Base-by-base conservation (phyloP, 441 rosid genomes). In the Erodium chrysanthum region DNA sequence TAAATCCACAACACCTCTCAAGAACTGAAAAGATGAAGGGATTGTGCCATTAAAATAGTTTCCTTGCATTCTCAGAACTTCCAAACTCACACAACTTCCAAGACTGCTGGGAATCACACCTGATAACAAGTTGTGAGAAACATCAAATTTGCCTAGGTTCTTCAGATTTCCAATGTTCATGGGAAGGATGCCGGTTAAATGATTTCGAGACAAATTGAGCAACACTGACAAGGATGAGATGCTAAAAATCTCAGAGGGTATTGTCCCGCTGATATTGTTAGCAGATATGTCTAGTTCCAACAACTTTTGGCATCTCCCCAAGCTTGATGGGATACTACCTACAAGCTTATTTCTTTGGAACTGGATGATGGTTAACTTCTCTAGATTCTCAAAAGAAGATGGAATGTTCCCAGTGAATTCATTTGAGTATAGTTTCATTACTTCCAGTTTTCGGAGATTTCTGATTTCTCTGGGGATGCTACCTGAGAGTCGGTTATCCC, bases 1-100 rank as follows among this genome's bases (percentile, higher is more conserved):
- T 2, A 74, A 14, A 1, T 8, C 17, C 29, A 6, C 52, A 11
- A 78, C 7, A 14, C 79, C 80, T 69, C 52, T 66, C 40, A 76
- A 33, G 18, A 61, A 14, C 23, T 37, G 22, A 8, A 73, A 59
- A 14, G 66, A 64, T 6, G 23, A 10, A 0, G 80, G 80, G 37
- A 74, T 71, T 1, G 64, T 29, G 14, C 79, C 79, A 3, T 66
- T 42, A 44, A 81, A 76, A 9, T 18, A 65, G 42, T 81, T 81
- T 0, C 70, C 76, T 14, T 64, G 48, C 35, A 81, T 5, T 12
- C 35, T 12, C 10, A 78, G 64, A 2, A 14, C 0, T 27, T 70
- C 74, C 64, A 81, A 54, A 1, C 33, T 33, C 1, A 14, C 7
- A 58, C 82, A 76, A 18, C 54, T 17, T 5, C 72, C 73, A 20